Base-by-base conservation (phyloP, 2,329 filamentous ascomycete species). In the Neoarthrinium moseri region DNA sequence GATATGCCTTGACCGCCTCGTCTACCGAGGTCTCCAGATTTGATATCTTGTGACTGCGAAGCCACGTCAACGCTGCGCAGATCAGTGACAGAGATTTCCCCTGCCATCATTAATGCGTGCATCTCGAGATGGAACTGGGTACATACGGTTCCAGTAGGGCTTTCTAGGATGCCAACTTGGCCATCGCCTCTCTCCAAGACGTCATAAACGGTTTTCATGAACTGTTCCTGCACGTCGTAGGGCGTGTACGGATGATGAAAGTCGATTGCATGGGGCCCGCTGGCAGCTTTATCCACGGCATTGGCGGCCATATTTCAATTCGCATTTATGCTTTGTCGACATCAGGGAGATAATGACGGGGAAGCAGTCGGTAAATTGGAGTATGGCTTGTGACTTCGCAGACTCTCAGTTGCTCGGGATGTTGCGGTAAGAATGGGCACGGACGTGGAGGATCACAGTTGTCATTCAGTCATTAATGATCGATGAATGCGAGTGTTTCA, bases 81-180 rank as follows among this genome's bases (percentile, higher is more conserved):
- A 96, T 94, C 22, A 96, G 75, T 53, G 91, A 96, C 35, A 96
- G 69, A 1, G 91, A 96, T 77, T 96, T 96, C 35, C 91, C 91
- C 75, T 87, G 51, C 15, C 30, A 10, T 26, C 8, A 51, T 63
- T 50, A 61, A 56, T 32, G 20, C 33, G 24, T 26, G 38, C 13
- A 32, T 3, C 15, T 5, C 21, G 26, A 26, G 36, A 6, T 38
- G 10, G 33, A 18, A 32, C 36, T 30, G 12, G 3, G 42, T 26
- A 21, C 69, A 53, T 61, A 78, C 77, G 51, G 82, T 87, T 65
- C 91, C 91, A 33, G 91, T 96, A n/a, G 91, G 91, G 36, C 89
- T 95, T 62, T 96, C 91, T 36, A 96, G 84, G 34, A 96, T 91
- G 23, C 89, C 91, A 37, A 96, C 76, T 59, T 91, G 89, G 7